Percentiles rank a stretch among this genome's conserved stretches.
phyloP scores from a whole-genome alignment of 1,284 basidiomycete genomes.

The Cryptococcus sp. region DNA sequence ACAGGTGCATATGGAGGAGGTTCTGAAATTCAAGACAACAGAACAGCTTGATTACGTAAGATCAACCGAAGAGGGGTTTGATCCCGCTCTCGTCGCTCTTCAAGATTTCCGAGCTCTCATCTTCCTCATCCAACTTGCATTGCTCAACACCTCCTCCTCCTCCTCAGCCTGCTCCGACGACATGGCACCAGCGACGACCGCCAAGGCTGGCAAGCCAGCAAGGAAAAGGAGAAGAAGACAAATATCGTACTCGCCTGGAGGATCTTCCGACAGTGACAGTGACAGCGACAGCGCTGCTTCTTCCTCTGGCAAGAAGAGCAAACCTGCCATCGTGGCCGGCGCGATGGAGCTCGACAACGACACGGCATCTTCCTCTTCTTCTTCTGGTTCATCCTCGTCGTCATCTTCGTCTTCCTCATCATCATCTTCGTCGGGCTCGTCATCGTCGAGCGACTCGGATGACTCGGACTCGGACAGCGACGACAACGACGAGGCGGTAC shows the following conservation, averaged over 20 bases:
- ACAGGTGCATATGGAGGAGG: no score
- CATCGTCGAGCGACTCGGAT: constrained; percentile 12
- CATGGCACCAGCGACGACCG: constrained; percentile 1
- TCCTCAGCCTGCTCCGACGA: no score
- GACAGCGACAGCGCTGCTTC: no score
- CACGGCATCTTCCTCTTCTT: constrained; percentile 1
- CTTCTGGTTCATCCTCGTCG: constrained; percentile 14
- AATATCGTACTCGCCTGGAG: constrained; percentile 17
- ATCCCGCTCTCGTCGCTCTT: no score
- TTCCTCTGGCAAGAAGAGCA: constrained; percentile 5
- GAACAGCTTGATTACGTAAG: no score
- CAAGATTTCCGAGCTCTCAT: not conserved
- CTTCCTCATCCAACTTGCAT: not conserved
- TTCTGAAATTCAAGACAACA: no score
- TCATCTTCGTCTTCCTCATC: constrained; percentile 15
- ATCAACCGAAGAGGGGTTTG: no score
- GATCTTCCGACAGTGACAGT: constrained; percentile 21
- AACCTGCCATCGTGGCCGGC: not conserved
- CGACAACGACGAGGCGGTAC: constrained; percentile 4
- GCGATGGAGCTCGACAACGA: constrained; percentile 22
- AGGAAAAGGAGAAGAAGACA: constrained; percentile 37
- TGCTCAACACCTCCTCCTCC: not conserved
- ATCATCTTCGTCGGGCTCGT: constrained; percentile 7
- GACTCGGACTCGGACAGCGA: constrained; percentile 23
- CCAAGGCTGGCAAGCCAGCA: constrained; percentile 8